These are phyloP conservation scores for Suillus subalutaceus DNA, from an alignment of 768 basidiomycete species.

Conservation along the genomic window DNA sequence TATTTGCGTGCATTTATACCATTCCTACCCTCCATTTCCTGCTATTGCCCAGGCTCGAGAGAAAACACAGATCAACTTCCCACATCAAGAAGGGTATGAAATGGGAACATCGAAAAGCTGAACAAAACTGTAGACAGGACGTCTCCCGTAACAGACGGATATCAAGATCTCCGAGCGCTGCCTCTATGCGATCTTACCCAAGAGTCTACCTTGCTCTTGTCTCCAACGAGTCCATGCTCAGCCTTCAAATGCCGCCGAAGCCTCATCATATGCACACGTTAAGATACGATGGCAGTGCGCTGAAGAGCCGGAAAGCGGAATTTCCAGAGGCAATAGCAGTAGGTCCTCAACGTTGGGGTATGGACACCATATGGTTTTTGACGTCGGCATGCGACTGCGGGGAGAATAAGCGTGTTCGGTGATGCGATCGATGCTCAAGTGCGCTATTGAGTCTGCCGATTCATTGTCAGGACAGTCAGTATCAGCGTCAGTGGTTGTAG, in stretches of 20 bases:
- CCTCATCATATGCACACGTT: constrained; percentile 76
- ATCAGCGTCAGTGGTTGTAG: constrained; percentile 40
- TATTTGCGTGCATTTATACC: background rate
- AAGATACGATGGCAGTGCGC: constrained; percentile 68
- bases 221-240: constrained; percentile 61
- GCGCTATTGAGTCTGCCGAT: constrained; percentile 10
- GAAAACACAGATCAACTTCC: background rate
- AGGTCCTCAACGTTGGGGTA: constrained; percentile 53
- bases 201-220: constrained; percentile 61
- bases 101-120: background rate
- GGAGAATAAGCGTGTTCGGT: constrained; percentile 66
- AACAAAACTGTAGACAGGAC: background rate
- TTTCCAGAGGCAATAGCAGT: constrained; percentile 12
- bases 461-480: constrained; percentile 30
- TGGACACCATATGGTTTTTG: constrained; percentile 59
- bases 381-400: constrained; percentile 40
- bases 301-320: constrained; percentile 17
- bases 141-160: background rate
- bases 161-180: background rate
- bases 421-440: constrained; percentile 42
- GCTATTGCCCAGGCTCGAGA: background rate
- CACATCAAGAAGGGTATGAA: background rate
- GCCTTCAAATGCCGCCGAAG: constrained; percentile 77
- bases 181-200: constrained; percentile 47
- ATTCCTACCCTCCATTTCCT: background rate